A percentile compares a stretch with the other conserved stretches of the same genome.
Evolutionary conservation across 805 yeast species (phyloP).

Genomic region (Yarrowia sp.): DNA sequence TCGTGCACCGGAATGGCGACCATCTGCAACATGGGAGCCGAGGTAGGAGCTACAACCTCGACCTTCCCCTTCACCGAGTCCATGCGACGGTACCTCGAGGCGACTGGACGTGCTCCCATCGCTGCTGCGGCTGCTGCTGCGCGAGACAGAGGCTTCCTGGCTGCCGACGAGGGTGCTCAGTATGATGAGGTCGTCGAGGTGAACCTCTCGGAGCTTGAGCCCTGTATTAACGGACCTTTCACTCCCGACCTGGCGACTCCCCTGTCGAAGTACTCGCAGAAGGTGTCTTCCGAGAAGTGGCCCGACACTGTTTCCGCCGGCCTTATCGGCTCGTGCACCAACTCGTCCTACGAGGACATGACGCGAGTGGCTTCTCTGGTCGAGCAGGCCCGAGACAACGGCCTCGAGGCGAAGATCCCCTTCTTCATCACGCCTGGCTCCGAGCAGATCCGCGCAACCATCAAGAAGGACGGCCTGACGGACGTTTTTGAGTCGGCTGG

Average conservation of each 20-base stretch:
- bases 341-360: constrained; percentile 98
- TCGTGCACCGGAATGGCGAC: constrained; percentile 99
- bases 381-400: constrained; percentile 79
- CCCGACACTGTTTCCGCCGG: constrained; percentile 87
- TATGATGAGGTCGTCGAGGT: constrained; percentile 93
- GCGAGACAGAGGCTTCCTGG: constrained; percentile 56
- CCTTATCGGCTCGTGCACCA: constrained; percentile 96
- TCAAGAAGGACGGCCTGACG: constrained; percentile 90
- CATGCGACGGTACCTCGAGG: constrained; percentile 71
- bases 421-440: constrained; percentile 98
- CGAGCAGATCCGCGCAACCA: constrained; percentile 95
- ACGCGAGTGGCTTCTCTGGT: constrained; percentile 90
- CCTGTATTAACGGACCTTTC: constrained; percentile 96
- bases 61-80: constrained; percentile 91
- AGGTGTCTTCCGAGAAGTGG: constrained; percentile 74
- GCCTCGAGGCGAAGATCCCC: constrained; percentile 85
- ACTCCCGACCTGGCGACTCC: constrained; percentile 98
- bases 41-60: constrained; percentile 98
- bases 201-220: constrained; percentile 82
- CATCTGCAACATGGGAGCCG: constrained; percentile 99
- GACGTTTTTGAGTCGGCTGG: constrained; percentile 80
- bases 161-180: constrained; percentile 83
- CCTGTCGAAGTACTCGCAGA: constrained; percentile 72
- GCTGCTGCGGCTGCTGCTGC: constrained; percentile 74
- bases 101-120: constrained; percentile 80